These are phyloP conservation scores for Pistacia vera DNA, from an alignment of 345 rosid genomes.

Conservation along the genomic window DNA sequence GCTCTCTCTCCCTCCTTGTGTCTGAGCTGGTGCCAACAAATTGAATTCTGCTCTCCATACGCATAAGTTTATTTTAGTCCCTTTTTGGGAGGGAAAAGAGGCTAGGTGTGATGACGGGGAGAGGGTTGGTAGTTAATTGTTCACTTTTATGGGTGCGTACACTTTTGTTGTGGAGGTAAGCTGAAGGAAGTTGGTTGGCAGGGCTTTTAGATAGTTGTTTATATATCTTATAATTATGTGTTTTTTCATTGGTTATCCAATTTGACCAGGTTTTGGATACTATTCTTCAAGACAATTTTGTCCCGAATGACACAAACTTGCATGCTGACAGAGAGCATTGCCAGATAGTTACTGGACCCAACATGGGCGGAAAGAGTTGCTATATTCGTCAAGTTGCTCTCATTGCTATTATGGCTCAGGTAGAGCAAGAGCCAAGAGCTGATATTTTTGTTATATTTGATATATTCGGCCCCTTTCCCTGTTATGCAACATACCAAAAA, in stretches of 20 bases:
- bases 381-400: conserved; percentile 97
- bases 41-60: background rate
- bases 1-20: background rate
- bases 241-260: conserved; percentile 8
- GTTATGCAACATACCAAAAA: too few relatives aligned
- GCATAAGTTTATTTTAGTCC: too few relatives aligned
- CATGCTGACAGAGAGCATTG: conserved; percentile 66
- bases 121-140: background rate
- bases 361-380: conserved; percentile 99
- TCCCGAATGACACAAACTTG: conserved; percentile 86
- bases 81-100: too few relatives aligned
- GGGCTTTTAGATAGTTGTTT: background rate
- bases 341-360: conserved; percentile 94
- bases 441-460: background rate
- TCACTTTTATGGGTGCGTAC: background rate
- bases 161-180: background rate
- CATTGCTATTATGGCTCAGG: conserved; percentile 95
- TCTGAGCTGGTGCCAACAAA: background rate
- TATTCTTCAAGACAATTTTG: conserved; percentile 71
- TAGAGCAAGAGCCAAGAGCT: conserved; percentile 12
- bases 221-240: background rate
- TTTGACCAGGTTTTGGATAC: conserved; percentile 75
- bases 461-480: background rate
- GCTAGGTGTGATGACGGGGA: too few relatives aligned
- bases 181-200: background rate